phyloP scores from a whole-genome alignment of 1,139 yeast genomes.

The Hemisphaericaspora xylofermentans region DNA sequence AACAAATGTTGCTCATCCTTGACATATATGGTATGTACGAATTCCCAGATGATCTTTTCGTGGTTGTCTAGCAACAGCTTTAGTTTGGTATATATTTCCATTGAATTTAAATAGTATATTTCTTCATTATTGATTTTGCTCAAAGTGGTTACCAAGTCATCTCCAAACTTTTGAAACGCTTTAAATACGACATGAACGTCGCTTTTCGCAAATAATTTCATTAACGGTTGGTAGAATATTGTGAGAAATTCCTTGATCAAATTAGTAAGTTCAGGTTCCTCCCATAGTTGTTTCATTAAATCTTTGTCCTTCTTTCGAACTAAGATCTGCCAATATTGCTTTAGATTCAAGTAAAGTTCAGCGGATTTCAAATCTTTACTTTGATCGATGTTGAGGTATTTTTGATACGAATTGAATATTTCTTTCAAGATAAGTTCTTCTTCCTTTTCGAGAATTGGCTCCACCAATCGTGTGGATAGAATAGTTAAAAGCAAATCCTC shows the following conservation, averaged over 20 bases:
- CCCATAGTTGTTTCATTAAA: conserved; percentile 74
- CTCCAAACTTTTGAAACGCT: conserved; percentile 70
- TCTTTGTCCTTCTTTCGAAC: conserved; percentile 75
- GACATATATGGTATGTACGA: conserved; percentile 71
- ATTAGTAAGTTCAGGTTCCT: conserved; percentile 73
- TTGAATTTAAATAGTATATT: conserved; percentile 42
- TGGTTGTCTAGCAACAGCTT: conserved; percentile 67
- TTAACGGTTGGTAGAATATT: conserved; percentile 81
- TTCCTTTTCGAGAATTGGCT: conserved; percentile 16
- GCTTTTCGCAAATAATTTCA: conserved; percentile 71
- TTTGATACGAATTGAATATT: conserved; percentile 20
- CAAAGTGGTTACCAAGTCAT: conserved; percentile 58
- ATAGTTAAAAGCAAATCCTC: conserved; percentile 28
- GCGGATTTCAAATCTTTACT: conserved; percentile 16
- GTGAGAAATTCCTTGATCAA: conserved; percentile 71
- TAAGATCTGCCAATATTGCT: conserved; percentile 62
- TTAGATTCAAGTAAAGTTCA: conserved; percentile 46
- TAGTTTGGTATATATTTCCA: conserved; percentile 62
- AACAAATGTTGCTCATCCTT: conserved; percentile 75
- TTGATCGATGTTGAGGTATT: conserved; percentile 19
- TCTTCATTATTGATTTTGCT: conserved; percentile 50
- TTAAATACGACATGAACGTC: conserved; percentile 73
- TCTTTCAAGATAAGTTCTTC: conserved; percentile 6
- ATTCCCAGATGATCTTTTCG: conserved; percentile 66
- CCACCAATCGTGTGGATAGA: conserved; percentile 20